Evolutionary conservation across 805 yeast species (phyloP), one percentile per base, ranked within the genome.

Genomic region (Candida pseudofarinosa): DNA sequence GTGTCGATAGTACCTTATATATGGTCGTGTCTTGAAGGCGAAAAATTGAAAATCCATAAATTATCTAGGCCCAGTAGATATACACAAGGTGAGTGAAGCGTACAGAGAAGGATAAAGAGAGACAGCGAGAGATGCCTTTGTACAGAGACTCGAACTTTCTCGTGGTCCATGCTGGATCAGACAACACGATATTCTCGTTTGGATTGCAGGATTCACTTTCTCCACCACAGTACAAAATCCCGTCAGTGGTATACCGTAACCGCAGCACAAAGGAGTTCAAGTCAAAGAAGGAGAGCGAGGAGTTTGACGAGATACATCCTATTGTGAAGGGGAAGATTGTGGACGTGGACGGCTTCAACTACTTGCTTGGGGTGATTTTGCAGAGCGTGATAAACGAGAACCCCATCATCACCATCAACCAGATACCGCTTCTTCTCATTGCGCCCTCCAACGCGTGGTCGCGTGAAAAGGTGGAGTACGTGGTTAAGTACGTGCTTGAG

Each of bases 141-240:
- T 71, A 61, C 48, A 66, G 71, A 52, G 76, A 71, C 53, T 75
- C 71, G 39, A 64, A 58, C 56, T 70, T 66, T 48, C 59, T 71
- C 19, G 76, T 90, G 20, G 76, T 90, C 20, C 82, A 88, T 42
- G 87, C 95, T 1, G 96, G 97, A 20, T 84, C 95, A 2, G 70
- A 67, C 41, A 67, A 75, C 41, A 88, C 97, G 0, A 67, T 83
- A 41, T 86, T 87, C 20, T 85, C 85, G 51, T 81, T 86, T 58
- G 97, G 97, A 2, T 69, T 90, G 19, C 95, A 85, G 52, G 83
- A 78, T 41, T 71, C 85, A 1, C 73, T 87, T 47, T 66, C 85
- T 6, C 88, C 93, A 1, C 95, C 97, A 1, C 77, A 81, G 19
- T 77, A 76, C 49, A 79, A 79, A 43, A 70, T 89, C 20, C 95